Evolutionary conservation across 768 basidiomycete species (phyloP).

Genomic region (Sarcodon sp.): DNA sequence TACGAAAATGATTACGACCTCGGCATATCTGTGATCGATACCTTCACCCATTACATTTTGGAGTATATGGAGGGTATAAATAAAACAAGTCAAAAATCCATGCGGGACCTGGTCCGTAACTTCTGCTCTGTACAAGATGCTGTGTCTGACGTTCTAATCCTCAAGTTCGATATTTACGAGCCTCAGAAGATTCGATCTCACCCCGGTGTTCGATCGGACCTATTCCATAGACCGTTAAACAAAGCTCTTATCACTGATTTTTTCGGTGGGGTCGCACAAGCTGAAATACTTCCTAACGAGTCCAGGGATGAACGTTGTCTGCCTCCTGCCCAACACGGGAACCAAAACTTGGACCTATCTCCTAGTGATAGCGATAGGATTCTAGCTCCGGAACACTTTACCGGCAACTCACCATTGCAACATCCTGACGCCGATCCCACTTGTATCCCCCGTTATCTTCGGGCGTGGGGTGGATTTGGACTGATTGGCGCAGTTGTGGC

Average conservation of each 20-base stretch:
- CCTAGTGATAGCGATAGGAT: not conserved
- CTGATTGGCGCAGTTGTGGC: not conserved
- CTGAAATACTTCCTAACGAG: slow-evolving; percentile 36
- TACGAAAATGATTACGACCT: slow-evolving; percentile 90
- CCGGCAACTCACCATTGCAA: not conserved
- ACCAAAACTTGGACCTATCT: not conserved
- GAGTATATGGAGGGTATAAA: slow-evolving; percentile 87
- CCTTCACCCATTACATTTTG: slow-evolving; percentile 85
- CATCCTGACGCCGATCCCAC: not conserved
- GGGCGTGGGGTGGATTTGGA: not conserved
- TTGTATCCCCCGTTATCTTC: not conserved
- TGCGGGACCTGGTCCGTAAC: slow-evolving; percentile 69
- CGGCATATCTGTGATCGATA: slow-evolving; percentile 92
- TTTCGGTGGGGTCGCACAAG: slow-evolving; percentile 73
- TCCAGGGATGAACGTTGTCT: not conserved
- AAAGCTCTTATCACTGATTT: slow-evolving; percentile 51
- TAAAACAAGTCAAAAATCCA: slow-evolving; percentile 72
- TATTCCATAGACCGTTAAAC: slow-evolving; percentile 59
- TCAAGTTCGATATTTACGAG: slow-evolving; percentile 74
- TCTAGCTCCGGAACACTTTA: not conserved
- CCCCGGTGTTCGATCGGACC: slow-evolving; percentile 79
- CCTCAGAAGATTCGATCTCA: slow-evolving; percentile 65
- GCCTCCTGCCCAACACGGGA: not conserved
- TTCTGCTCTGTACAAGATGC: not conserved
- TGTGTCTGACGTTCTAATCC: not conserved